phyloP scores from a whole-genome alignment of 257 asterid species.

The Verbena officinalis region DNA sequence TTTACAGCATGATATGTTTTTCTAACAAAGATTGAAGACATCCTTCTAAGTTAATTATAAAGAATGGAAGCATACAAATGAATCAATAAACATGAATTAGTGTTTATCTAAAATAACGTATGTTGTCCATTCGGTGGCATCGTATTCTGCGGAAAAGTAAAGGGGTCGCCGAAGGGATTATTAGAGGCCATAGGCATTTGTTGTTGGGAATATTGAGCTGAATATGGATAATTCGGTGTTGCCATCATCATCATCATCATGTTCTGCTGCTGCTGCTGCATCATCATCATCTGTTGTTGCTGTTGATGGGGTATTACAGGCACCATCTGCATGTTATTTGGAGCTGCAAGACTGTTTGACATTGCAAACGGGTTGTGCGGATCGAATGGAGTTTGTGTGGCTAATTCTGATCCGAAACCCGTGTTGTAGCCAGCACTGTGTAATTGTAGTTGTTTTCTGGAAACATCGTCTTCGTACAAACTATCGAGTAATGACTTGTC shows the following conservation, averaged over 20 bases:
- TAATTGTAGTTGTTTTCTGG: constrained; percentile 63
- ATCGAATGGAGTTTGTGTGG: constrained; percentile 40
- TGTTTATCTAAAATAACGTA: constrained; percentile 41
- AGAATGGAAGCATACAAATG: constrained; percentile 7
- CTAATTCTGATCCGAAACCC: constrained; percentile 41
- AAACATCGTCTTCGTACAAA: constrained; percentile 72
- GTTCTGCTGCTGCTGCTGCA: constrained; percentile 38
- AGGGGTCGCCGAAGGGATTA: constrained; percentile 79
- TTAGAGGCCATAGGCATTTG: constrained; percentile 45
- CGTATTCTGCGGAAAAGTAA: constrained; percentile 43
- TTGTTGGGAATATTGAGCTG: constrained; percentile 48
- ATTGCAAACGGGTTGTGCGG: constrained; percentile 59
- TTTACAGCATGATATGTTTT: neutral
- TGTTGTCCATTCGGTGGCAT: constrained; percentile 55
- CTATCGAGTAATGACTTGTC: constrained; percentile 77
- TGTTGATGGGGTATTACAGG: constrained; percentile 64
- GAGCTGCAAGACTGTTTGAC: constrained; percentile 53
- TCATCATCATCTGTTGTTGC: constrained; percentile 31
- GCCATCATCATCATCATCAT: constrained; percentile 37
- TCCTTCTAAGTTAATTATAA: neutral
- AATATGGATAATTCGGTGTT: constrained; percentile 43
- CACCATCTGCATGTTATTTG: constrained; percentile 65
- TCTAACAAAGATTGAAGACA: neutral
- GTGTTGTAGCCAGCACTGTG: constrained; percentile 67
- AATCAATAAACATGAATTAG: neutral